phyloP scores from a whole-genome alignment of 176 grass and related monocot genomes.

The Dactylis glomerata region DNA sequence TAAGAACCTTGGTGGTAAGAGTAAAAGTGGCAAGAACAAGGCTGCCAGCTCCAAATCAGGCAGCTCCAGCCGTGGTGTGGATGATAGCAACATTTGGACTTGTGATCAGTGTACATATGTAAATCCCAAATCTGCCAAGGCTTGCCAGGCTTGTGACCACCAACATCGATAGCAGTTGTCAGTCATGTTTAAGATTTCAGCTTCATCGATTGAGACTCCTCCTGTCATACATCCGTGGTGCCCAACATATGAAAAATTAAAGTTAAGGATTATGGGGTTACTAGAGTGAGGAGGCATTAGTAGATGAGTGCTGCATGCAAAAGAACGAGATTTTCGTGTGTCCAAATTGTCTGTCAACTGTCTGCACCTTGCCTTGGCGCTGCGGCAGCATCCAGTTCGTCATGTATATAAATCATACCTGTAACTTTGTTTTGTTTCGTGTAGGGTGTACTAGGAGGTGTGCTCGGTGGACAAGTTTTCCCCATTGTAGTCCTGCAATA shows the following conservation, averaged over 20 bases:
- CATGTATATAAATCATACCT: conserved; percentile 45
- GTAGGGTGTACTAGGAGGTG: conserved; percentile 17
- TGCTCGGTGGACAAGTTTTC: conserved; percentile 20
- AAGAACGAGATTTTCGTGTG: conserved; percentile 21
- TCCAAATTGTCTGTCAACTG: conserved; percentile 22
- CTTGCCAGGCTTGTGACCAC: conserved; percentile 77
- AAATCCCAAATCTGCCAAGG: conserved; percentile 58
- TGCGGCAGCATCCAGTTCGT: conserved; percentile 20
- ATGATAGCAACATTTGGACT: conserved; percentile 74
- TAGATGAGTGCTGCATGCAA: conserved; percentile 11
- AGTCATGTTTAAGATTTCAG: conserved; percentile 12
- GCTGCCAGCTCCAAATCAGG: conserved; percentile 54
- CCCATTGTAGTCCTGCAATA: conserved; percentile 41
- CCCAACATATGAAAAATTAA: conserved; percentile 8
- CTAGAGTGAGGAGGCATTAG: not conserved
- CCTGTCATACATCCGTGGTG: not conserved
- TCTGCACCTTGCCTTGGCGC: not conserved
- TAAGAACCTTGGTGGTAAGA: conserved; percentile 62
- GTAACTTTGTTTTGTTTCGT: conserved; percentile 36
- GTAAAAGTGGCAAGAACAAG: conserved; percentile 74
- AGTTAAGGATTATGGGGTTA: not conserved
- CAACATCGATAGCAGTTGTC: conserved; percentile 39
- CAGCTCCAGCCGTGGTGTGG: conserved; percentile 48
- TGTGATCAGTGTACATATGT: conserved; percentile 84
- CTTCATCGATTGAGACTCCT: not conserved